Conservation (phyloP, 139 green algal genomes). For the Axilococcus clingmanii region DNA sequence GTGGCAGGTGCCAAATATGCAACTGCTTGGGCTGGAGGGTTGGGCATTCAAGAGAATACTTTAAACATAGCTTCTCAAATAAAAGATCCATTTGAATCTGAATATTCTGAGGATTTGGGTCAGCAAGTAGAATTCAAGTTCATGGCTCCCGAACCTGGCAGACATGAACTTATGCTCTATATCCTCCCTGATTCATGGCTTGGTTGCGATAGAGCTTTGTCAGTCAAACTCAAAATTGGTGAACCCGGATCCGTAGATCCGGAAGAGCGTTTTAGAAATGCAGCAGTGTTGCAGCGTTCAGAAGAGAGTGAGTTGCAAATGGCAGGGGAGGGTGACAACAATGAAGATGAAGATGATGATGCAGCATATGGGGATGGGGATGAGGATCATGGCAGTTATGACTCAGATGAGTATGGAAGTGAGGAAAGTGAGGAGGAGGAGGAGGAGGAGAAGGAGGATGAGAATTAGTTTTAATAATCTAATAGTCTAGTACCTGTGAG, state of each 20-base stretch:
- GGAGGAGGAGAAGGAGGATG: slow-evolving; percentile 5
- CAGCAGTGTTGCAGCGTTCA: slow-evolving; percentile 6
- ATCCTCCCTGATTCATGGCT: slow-evolving; percentile 77
- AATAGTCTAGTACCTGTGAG: slow-evolving; percentile 1
- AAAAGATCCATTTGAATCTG: neutral
- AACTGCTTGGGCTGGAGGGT: neutral
- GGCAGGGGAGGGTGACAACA: slow-evolving; percentile 4
- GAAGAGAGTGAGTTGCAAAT: slow-evolving; percentile 14
- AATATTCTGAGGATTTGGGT: slow-evolving; percentile 5
- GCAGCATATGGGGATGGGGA: slow-evolving; percentile 3
- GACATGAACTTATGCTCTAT: slow-evolving; percentile 55
- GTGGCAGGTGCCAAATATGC: slow-evolving; percentile 28
- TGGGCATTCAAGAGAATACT: neutral
- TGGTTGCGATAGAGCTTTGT: slow-evolving; percentile 55
- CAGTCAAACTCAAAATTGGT: slow-evolving; percentile 38
- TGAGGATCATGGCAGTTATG: slow-evolving; percentile 25
- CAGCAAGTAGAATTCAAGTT: slow-evolving; percentile 71
- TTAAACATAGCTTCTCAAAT: neutral
- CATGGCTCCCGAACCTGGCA: slow-evolving; percentile 40
- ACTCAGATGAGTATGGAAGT: slow-evolving; percentile 35
- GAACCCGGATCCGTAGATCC: slow-evolving; percentile 24
- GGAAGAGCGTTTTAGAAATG: slow-evolving; percentile 24
- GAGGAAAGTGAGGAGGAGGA: slow-evolving; percentile 25
- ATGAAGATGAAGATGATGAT: slow-evolving; percentile 10
- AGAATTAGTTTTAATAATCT: slow-evolving; percentile 1